Evolutionary conservation across 176 grass and related monocot species (phyloP).

Genomic region (Tuctoria greenei): DNA sequence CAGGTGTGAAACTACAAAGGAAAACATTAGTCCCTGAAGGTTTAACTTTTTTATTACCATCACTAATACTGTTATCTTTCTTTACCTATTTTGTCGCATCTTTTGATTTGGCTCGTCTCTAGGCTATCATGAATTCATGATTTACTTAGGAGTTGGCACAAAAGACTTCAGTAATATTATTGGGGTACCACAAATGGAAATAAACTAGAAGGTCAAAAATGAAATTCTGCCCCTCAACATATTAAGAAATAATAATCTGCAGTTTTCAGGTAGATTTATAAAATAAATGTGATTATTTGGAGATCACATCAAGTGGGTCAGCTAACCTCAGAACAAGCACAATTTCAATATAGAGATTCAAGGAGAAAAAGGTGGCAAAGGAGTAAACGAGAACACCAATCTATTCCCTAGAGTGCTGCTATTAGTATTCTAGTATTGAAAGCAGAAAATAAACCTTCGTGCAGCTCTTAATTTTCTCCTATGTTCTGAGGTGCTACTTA

Average conservation of each 20-base stretch:
- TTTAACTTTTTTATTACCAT: not conserved
- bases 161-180: not conserved
- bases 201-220: not conserved
- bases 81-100: not conserved
- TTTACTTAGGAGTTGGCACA: not conserved
- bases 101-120: not conserved
- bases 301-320: conserved; percentile 9
- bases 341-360: not conserved
- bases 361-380: not conserved
- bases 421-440: too few species aligned
- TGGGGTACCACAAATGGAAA: not conserved
- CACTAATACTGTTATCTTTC: not conserved
- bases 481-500: conserved; percentile 75
- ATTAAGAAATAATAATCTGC: conserved; percentile 8
- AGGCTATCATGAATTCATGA: not conserved
- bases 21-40: too few species aligned
- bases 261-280: not conserved
- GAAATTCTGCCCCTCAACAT: not conserved
- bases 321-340: not conserved
- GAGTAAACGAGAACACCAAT: not conserved
- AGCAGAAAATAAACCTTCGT: too few species aligned
- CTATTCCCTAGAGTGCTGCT: not conserved
- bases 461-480: conserved; percentile 70
- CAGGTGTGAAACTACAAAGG: conserved; percentile 1
- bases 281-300: conserved; percentile 21